Base-by-base conservation (phyloP, 192 early-diverging fungal species). In the Coemansia sp. region DNA sequence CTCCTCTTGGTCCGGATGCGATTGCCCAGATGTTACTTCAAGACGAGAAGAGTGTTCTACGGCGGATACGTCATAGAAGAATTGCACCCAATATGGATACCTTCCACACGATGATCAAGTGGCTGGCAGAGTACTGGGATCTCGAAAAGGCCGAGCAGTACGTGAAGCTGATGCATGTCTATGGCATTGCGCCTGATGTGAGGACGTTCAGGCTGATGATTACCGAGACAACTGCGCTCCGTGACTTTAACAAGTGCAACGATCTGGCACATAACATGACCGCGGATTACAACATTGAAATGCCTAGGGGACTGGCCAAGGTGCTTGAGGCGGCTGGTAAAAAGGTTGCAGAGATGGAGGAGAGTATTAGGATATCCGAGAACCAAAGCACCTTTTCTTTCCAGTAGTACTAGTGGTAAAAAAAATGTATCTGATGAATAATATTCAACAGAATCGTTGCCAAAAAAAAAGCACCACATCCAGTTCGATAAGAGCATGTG, bases 41-140 rank as follows among this genome's bases (percentile, higher is more conserved):
- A 32, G 43, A 47, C 9, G 37, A 21, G 52, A 21, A n/a, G 52
- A 22, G 18, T n/a, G 1, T 11, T 15, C 36, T 40, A 36, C 47
- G 43, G 37, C 61, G 6, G 21, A 46, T 41, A 15, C 41, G 61
- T 46, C 41, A 8, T 12, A 9, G 59, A 13, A 37, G 39, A 36
- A 18, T 59, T 6, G 56, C 43, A 12, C 70, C 70, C 18, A 57
- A 54, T 52, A 49, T 46, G 4, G 3, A 61, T 41, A 73, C 74
- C 13, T 82, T 82, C 68, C 70, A 76, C 41, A n/a, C 16, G 16
- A 12, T 82, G 60, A 67, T 76, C 4, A 61, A 63, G 7, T 82
- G 79, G 79, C 74, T 69, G n/a, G 71, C 79, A 5, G 18, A 37
- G 66, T 82, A 82, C 68, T 82, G 79, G 79, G 79, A 82, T 41